A percentile compares a stretch with the other conserved stretches of the same genome.
Evolutionary conservation across 768 basidiomycete species (phyloP).

Genomic region (Daedaleopsis sinensis): DNA sequence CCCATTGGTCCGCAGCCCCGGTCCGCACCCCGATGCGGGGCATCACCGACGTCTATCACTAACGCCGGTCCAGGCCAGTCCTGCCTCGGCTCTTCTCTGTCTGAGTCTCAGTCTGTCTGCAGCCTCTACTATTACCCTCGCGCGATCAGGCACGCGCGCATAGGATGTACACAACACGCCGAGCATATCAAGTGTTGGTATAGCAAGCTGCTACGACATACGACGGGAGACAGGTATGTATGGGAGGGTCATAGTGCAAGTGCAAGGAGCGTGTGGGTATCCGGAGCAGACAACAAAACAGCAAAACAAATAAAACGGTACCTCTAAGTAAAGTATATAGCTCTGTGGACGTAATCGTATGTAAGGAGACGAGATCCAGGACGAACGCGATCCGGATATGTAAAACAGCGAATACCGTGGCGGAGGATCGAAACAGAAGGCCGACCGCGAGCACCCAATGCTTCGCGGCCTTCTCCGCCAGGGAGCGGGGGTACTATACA

Average conservation of each 20-base stretch:
- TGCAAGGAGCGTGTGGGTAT: conserved; percentile 24
- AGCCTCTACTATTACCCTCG: too few relatives aligned
- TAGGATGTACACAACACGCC: background rate
- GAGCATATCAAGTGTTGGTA: conserved; percentile 1
- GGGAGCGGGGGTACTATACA: conserved; percentile 11
- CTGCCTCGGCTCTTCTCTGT: background rate
- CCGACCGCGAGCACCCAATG: conserved; percentile 5
- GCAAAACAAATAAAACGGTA: conserved; percentile 9
- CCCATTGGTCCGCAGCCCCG: conserved; percentile 8
- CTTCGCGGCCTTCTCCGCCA: conserved; percentile 15
- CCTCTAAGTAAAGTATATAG: conserved; percentile 9
- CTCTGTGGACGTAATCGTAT: conserved; percentile 1
- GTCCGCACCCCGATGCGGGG: conserved; percentile 15
- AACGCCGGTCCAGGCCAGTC: background rate
- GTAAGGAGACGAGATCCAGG: background rate
- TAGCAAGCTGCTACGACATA: background rate
- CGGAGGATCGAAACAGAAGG: conserved; percentile 11
- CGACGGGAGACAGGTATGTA: background rate
- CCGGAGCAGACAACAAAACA: conserved; percentile 14
- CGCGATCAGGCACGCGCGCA: too few relatives aligned
- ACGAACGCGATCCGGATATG: background rate
- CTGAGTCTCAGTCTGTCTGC: background rate
- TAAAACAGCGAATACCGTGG: conserved; percentile 2
- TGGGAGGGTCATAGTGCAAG: conserved; percentile 17
- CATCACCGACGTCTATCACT: conserved; percentile 2